Conservation (phyloP, 371 early-diverging fungal species). For the Smittium culicis region DNA sequence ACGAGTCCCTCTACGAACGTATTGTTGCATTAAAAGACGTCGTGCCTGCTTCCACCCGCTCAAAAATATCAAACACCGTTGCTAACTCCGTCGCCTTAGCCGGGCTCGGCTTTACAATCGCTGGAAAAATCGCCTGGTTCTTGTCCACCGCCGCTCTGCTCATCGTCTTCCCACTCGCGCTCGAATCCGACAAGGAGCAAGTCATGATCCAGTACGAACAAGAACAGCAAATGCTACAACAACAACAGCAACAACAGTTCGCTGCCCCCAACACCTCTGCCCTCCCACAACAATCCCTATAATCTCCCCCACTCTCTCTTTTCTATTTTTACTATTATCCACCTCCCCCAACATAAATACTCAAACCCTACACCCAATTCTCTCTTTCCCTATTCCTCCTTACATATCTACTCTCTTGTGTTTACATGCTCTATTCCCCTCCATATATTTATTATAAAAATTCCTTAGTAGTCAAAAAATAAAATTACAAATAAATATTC, state of each 20-base stretch:
- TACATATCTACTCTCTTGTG: not conserved
- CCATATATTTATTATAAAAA: too few species aligned
- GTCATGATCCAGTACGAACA: slow-evolving; percentile 60
- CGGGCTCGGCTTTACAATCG: slow-evolving; percentile 40
- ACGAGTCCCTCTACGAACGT: slow-evolving; percentile 53
- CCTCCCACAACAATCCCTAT: not conserved
- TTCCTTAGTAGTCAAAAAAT: too few species aligned
- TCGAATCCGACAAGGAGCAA: slow-evolving; percentile 60
- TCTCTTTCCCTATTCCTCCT: not conserved
- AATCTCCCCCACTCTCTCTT: not conserved
- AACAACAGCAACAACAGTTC: slow-evolving; percentile 4
- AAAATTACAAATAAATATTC: too few species aligned
- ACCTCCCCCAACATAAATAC: too few species aligned
- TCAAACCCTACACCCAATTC: not conserved
- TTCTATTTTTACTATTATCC: too few species aligned
- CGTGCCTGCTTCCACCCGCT: slow-evolving; percentile 51
- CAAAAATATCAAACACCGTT: slow-evolving; percentile 36
- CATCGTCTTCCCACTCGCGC: slow-evolving; percentile 53
- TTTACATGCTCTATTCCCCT: too few species aligned
- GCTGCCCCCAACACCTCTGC: not conserved
- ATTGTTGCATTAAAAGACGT: slow-evolving; percentile 59
- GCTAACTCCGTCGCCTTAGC: slow-evolving; percentile 41
- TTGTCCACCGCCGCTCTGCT: slow-evolving; percentile 60
- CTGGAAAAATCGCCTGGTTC: slow-evolving; percentile 68
- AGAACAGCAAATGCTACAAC: slow-evolving; percentile 27